Percentiles rank a stretch among this genome's conserved stretches.
phyloP scores from a whole-genome alignment of 352 stramenopile genomes.

The Phytophthora syringae region DNA sequence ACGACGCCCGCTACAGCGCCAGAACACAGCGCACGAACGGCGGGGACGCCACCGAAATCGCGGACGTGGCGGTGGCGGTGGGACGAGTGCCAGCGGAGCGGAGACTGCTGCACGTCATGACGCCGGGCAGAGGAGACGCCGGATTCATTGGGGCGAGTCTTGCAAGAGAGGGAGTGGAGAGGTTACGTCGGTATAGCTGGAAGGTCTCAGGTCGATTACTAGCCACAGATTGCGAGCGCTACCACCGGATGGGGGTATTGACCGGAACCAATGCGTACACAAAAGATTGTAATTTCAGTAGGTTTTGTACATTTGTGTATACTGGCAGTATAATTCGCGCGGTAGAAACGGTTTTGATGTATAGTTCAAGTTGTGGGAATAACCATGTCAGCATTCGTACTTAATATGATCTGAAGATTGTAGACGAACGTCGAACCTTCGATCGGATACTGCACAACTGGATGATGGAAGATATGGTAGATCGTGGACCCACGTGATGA shows the following conservation, averaged over 20 bases:
- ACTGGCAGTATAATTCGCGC: too few species aligned
- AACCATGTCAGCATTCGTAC: too few species aligned
- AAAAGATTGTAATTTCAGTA: too few species aligned
- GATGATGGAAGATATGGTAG: too few species aligned
- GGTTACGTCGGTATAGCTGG: neutral
- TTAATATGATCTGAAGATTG: too few species aligned
- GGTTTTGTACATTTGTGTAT: too few species aligned
- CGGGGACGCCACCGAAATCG: conserved; percentile 42
- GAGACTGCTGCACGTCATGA: conserved; percentile 40
- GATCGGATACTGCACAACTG: too few species aligned
- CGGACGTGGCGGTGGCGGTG: conserved; percentile 43
- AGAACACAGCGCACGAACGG: conserved; percentile 67
- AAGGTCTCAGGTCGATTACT: neutral
- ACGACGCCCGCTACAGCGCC: conserved; percentile 76
- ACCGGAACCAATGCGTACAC: too few species aligned
- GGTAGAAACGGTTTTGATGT: too few species aligned
- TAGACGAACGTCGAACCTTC: too few species aligned
- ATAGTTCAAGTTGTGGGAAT: too few species aligned
- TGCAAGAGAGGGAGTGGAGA: neutral
- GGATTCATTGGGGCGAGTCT: conserved; percentile 3
- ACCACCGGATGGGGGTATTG: neutral
- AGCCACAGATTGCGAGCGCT: neutral
- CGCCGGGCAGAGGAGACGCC: conserved; percentile 20
- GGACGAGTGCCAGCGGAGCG: conserved; percentile 28
- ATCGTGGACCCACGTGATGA: too few species aligned